phyloP scores from a whole-genome alignment of 2,329 filamentous ascomycete species.

The Aspergillus sp. region DNA sequence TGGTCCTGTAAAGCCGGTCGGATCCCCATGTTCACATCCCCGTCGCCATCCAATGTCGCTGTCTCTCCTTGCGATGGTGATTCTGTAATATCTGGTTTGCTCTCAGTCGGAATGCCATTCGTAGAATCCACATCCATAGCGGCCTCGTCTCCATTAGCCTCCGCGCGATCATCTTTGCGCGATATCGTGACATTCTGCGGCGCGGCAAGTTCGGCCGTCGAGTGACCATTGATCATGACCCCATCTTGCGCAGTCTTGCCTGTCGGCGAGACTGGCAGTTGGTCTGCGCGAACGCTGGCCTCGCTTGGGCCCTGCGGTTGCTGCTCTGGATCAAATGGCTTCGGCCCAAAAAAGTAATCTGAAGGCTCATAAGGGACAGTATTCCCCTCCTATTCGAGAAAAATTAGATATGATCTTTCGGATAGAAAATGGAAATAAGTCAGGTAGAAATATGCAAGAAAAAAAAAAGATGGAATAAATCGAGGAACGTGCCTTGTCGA shows the following conservation, averaged over 20 bases:
- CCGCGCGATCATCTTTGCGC: constrained; percentile 32
- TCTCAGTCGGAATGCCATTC: constrained; percentile 31
- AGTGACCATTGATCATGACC: constrained; percentile 38
- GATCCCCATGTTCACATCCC: constrained; percentile 43
- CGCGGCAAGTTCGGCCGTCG: constrained; percentile 26
- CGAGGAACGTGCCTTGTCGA: constrained; percentile 46
- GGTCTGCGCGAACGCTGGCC: constrained; percentile 30
- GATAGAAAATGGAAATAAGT: not conserved
- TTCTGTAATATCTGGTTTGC: constrained; percentile 20
- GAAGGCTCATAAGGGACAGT: constrained; percentile 33
- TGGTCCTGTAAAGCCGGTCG: constrained; percentile 27
- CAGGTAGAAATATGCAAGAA: not conserved
- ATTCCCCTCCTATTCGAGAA: constrained; percentile 37
- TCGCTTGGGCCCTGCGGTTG: constrained; percentile 28
- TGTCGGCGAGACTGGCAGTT: constrained; percentile 29
- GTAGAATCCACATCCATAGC: constrained; percentile 43
- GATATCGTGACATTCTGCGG: constrained; percentile 34
- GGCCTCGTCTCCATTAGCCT: constrained; percentile 34
- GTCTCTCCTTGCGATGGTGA: constrained; percentile 25
- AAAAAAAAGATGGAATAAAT: constrained; percentile 4
- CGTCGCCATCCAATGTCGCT: constrained; percentile 41
- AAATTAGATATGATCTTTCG: constrained; percentile 1
- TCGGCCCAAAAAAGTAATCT: constrained; percentile 50
- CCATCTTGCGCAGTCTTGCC: constrained; percentile 36
- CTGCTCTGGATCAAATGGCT: constrained; percentile 34